These are phyloP conservation scores for Cordyceps militaris DNA, from an alignment of 2,329 filamentous ascomycete genomes.

Conservation along the genomic window DNA sequence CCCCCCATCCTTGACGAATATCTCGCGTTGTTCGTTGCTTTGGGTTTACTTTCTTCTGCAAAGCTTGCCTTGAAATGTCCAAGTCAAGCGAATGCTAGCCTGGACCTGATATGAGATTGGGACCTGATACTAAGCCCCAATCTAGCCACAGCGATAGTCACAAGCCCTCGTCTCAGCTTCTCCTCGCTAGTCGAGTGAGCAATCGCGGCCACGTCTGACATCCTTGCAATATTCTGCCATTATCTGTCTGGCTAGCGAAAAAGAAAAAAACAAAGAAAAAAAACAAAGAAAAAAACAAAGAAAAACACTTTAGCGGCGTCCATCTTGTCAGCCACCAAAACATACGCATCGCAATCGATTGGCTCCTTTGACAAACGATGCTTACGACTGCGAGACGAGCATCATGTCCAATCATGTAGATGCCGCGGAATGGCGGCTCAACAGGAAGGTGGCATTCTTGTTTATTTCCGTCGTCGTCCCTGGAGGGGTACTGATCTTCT, in stretches of 20 bases:
- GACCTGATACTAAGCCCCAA: neutral
- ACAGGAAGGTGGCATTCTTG: neutral
- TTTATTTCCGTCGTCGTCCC: neutral
- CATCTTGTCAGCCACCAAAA: slow-evolving; percentile 1
- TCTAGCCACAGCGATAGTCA: neutral
- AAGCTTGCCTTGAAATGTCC: neutral
- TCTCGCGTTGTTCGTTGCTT: neutral
- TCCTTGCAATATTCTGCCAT: neutral
- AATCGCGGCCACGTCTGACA: neutral
- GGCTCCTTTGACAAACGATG: neutral
- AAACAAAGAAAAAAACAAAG: no score
- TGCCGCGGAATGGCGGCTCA: neutral
- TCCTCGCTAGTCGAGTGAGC: neutral
- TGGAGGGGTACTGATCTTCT: neutral
- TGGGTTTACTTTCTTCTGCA: neutral
- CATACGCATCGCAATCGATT: slow-evolving; percentile 5
- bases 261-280: no score
- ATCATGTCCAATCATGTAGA: slow-evolving; percentile 2
- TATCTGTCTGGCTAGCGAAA: neutral
- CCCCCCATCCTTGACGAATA: no score
- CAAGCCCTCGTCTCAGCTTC: slow-evolving; percentile 1
- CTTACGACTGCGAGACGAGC: neutral
- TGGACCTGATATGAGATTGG: neutral
- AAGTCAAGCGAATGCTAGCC: neutral
- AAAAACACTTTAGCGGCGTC: no score